Conservation (phyloP, 2,329 filamentous ascomycete genomes). For the Fusarium devonianum region DNA sequence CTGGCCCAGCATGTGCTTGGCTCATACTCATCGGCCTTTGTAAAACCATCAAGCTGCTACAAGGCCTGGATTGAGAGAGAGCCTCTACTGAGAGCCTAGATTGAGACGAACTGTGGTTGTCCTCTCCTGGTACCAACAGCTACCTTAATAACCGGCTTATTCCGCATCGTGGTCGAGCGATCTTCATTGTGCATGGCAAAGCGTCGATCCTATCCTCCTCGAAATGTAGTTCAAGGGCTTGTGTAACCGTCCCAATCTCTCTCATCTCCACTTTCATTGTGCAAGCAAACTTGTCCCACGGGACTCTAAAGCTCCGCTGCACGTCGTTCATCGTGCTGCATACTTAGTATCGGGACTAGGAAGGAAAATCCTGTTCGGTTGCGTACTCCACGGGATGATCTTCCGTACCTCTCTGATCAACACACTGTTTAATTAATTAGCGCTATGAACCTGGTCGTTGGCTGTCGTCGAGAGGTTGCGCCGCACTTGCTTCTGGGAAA, state of each 20-base stretch:
- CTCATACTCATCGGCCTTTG: conserved; percentile 11
- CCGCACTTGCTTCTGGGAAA: conserved; percentile 17
- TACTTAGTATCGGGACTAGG: background rate
- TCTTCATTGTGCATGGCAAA: conserved; percentile 8
- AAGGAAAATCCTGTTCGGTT: too few relatives aligned
- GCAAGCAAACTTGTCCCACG: conserved; percentile 1
- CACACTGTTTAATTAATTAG: background rate
- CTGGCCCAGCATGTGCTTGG: too few relatives aligned
- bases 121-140: conserved; percentile 5
- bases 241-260: conserved; percentile 27
- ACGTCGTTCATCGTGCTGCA: conserved; percentile 16
- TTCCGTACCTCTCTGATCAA: conserved; percentile 8
- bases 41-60: background rate
- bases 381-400: too few relatives aligned
- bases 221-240: conserved; percentile 19
- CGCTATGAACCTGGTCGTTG: conserved; percentile 12
- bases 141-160: conserved; percentile 7
- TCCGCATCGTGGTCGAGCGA: conserved; percentile 14
- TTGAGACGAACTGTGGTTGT: conserved; percentile 7
- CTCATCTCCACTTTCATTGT: background rate
- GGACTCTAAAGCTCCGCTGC: conserved; percentile 12
- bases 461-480: conserved; percentile 6
- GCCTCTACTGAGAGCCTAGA: too few relatives aligned
- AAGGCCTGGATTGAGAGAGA: conserved; percentile 1
- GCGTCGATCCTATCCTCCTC: conserved; percentile 25